These are phyloP conservation scores for Termitomyces heimii DNA, from an alignment of 768 basidiomycete genomes.

Conservation along the genomic window DNA sequence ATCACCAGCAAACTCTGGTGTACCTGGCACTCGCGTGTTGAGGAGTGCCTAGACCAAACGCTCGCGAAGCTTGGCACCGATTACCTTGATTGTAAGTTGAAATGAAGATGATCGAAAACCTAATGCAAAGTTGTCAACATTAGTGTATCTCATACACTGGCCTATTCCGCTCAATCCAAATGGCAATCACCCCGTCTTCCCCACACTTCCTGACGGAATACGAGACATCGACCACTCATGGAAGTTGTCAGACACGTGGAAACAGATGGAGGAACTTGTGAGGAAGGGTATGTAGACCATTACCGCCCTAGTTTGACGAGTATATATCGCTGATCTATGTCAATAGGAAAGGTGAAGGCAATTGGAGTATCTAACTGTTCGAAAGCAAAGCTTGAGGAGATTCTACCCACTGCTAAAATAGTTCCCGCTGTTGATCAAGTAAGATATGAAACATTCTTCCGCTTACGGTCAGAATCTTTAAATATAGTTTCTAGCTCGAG, in stretches of 20 bases:
- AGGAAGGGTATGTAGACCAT: conserved; percentile 43
- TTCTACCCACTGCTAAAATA: conserved; percentile 61
- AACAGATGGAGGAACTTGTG: conserved; percentile 70
- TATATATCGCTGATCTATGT: conserved; percentile 4
- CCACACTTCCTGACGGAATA: conserved; percentile 53
- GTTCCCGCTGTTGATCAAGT: conserved; percentile 74
- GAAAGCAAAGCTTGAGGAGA: conserved; percentile 58
- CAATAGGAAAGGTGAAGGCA: conserved; percentile 54
- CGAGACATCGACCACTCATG: conserved; percentile 66
- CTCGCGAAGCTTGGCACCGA: conserved; percentile 75
- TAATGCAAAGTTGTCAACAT: conserved; percentile 1
- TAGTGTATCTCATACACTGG: conserved; percentile 75
- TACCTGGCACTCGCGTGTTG: conserved; percentile 65
- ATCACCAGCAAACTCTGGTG: conserved; percentile 70
- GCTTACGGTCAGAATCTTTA: background rate
- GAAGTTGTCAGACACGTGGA: conserved; percentile 73
- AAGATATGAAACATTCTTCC: conserved; percentile 15
- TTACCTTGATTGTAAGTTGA: conserved; percentile 66
- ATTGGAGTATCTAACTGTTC: conserved; percentile 82
- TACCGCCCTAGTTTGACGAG: background rate
- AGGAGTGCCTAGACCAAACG: conserved; percentile 68
- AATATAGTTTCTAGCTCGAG: conserved; percentile 44
- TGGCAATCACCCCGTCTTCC: conserved; percentile 57
- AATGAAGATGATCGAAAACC: conserved; percentile 2
- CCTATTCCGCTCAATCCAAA: conserved; percentile 69